Base-by-base conservation (phyloP, 176 grass and related monocot species). In the Raddia guianensis region DNA sequence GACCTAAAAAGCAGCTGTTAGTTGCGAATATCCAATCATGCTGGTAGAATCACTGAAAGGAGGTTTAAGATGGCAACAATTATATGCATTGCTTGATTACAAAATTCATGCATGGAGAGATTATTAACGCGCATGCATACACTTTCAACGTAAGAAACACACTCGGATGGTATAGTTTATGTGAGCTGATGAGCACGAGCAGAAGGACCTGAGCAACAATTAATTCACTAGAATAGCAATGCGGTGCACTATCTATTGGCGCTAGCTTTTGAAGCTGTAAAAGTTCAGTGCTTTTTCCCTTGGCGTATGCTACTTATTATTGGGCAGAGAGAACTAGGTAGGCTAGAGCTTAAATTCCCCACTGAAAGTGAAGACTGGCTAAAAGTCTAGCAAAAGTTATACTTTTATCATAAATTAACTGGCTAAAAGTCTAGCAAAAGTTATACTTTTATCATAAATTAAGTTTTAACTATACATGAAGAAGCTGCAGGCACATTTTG, bases 1-100 rank as follows among this genome's bases (percentile, higher is more conserved):
- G 49, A 82, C 83, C 78, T 82, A 89, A 72, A 89, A 89, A 85
- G 87, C 47, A 85, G 3, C 2, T 66, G 40, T 45, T 53, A 49
- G 13, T 72, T 50, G 60, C 48, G 51, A 80, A 86, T 57, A 46
- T 83, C 80, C 80, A 59, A 57, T 27, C 27, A 27, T 27, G 54
- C 72, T n/a, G 11, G 42, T 49, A 45, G 73, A 83, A 81, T 81
- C 83, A 72, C 10, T 35, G 2, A 76, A 71, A 70, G 66, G 27
- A 56, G 46, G 32, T 13, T 19, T 65, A 5, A 16, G 13, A 65
- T 19, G 63, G 61, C 55, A 3, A 34, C 19, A 35, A 32, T 45
- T 19, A 63, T 48, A 51, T 27, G 7, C 42, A 63, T 79, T 78
- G 59, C 68, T 80, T 46, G 9, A 18, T 8, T 32, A 33, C 49